Evolutionary conservation across 208 protist genomes (phyloP).

Genomic region (Crithidia fasciculata): DNA sequence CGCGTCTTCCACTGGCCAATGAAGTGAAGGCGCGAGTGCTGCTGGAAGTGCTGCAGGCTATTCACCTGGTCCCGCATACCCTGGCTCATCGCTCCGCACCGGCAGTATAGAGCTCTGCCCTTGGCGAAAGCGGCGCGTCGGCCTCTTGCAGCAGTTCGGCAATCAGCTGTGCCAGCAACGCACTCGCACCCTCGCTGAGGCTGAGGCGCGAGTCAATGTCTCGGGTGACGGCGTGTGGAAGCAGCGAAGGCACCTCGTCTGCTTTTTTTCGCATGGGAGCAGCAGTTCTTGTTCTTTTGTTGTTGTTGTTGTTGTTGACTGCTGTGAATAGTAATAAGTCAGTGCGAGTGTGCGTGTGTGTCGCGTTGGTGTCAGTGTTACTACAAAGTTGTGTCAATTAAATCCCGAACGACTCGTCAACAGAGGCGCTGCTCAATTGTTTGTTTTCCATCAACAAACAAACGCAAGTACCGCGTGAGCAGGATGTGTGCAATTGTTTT

Average conservation of each 20-base stretch:
- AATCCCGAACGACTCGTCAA: no score
- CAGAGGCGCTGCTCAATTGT: no score
- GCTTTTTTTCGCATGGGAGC: constrained; percentile 5
- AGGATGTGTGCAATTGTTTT: no score
- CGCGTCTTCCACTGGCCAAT: constrained; percentile 93
- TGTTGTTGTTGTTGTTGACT: not conserved
- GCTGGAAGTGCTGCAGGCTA: constrained; percentile 87
- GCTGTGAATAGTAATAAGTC: no score
- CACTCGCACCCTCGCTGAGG: constrained; percentile 43
- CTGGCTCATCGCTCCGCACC: constrained; percentile 10
- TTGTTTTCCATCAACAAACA: no score
- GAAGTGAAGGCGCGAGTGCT: constrained; percentile 92
- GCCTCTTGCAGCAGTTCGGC: constrained; percentile 28
- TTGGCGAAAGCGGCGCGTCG: not conserved
- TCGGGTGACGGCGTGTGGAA: constrained; percentile 40
- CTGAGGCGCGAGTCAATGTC: constrained; percentile 48
- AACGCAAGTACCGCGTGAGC: no score
- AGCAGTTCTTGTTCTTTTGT: not conserved
- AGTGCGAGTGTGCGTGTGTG: no score
- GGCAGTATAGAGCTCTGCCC: not conserved
- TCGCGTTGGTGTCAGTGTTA: no score
- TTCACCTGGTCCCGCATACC: constrained; percentile 64
- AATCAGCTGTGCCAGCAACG: constrained; percentile 37
- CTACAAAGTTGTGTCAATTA: no score
- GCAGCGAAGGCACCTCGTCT: constrained; percentile 20